phyloP scores from a whole-genome alignment of 2,329 filamentous ascomycete species.

The Cladosporium sphaerospermum region DNA sequence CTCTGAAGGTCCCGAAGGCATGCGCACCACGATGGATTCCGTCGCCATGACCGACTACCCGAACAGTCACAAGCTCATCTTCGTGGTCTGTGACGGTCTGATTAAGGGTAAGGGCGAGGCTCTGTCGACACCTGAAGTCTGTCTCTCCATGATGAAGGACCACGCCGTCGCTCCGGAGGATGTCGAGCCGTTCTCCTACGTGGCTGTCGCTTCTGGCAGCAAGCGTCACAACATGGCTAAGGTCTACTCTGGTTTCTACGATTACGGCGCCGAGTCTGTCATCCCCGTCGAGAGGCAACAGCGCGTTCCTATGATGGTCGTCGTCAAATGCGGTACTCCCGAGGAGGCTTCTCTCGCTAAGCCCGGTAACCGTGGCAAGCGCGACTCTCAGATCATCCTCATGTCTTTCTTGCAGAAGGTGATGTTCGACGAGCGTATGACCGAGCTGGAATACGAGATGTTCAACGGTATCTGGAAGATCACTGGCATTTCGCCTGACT shows the following conservation, averaged over 20 bases:
- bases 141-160: constrained; percentile 91
- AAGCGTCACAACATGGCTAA: constrained; percentile 99
- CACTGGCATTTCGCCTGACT: constrained; percentile 95
- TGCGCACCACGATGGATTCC: constrained; percentile 90
- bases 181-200: constrained; percentile 87
- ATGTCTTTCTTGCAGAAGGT: constrained; percentile 99
- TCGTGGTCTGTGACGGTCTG: constrained; percentile 94
- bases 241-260: constrained; percentile 95
- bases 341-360: constrained; percentile 76
- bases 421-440: constrained; percentile 99
- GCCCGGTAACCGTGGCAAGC: constrained; percentile 95
- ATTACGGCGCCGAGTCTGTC: constrained; percentile 76
- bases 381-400: constrained; percentile 96
- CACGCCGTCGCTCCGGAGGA: constrained; percentile 72
- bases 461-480: constrained; percentile 99
- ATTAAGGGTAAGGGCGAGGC: constrained; percentile 93
- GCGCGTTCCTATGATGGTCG: constrained; percentile 92
- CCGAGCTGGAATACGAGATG: constrained; percentile 98
- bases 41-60: constrained; percentile 97
- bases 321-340: constrained; percentile 93
- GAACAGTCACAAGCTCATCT: constrained; percentile 95
- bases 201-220: constrained; percentile 88
- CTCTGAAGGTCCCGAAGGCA: constrained; percentile 87
- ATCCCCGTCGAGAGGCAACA: constrained; percentile 86
- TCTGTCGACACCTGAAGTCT: constrained; percentile 82